Percentiles rank a stretch among this genome's conserved stretches.
Evolutionary conservation across 331 rosid species (phyloP).

Genomic region (Pyrus hybrid): DNA sequence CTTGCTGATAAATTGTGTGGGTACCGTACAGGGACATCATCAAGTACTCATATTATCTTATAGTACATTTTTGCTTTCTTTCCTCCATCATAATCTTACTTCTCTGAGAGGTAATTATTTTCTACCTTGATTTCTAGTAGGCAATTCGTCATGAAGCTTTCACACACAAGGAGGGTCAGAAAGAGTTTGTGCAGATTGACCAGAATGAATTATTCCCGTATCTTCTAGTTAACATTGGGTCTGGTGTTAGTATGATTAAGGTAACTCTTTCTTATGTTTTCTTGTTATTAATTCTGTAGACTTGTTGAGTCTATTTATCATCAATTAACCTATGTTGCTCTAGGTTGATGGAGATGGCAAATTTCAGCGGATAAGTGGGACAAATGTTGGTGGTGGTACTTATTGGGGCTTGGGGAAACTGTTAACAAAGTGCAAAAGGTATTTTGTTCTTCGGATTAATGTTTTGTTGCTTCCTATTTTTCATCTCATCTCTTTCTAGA

Average conservation of each 20-base stretch:
- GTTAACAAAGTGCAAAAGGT: conserved; percentile 81
- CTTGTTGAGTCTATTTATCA: conserved; percentile 5
- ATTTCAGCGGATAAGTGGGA: conserved; percentile 83
- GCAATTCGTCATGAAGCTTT: conserved; percentile 97
- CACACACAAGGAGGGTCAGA: conserved; percentile 86
- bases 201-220: conserved; percentile 75
- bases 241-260: conserved; percentile 95
- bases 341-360: conserved; percentile 95
- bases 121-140: conserved; percentile 55
- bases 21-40: background rate
- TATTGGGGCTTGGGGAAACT: conserved; percentile 95
- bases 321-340: conserved; percentile 11
- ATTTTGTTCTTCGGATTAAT: conserved; percentile 1
- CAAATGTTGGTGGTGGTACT: conserved; percentile 97
- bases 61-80: background rate
- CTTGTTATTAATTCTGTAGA: conserved; percentile 5
- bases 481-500: conserved; percentile 7
- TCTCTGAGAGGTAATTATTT: conserved; percentile 18
- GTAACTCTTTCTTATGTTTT: conserved; percentile 26
- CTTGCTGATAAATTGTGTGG: background rate
- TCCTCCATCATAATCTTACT: conserved; percentile 6
- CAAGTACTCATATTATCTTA: background rate
- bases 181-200: conserved; percentile 81
- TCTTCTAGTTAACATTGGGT: conserved; percentile 88
- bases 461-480: background rate